These are phyloP conservation scores for Wallacemonas rigidus DNA, from an alignment of 208 protist species.

Conservation along the genomic window DNA sequence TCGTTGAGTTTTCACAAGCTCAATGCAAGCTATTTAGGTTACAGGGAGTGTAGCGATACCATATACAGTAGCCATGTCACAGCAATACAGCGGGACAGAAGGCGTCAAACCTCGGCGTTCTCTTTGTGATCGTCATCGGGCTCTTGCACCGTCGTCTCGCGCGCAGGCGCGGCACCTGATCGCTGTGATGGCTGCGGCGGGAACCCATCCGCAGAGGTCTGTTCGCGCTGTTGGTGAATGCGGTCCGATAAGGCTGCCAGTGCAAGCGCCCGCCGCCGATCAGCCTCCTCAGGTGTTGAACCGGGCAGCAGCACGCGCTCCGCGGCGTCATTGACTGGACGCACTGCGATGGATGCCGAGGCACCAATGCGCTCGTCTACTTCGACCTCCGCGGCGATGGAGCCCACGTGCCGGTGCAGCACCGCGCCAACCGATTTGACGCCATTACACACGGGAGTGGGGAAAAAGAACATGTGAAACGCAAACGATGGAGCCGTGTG, in stretches of 20 bases:
- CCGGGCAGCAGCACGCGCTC: constrained; percentile 52
- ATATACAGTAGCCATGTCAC: too few species aligned
- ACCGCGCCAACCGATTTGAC: constrained; percentile 16
- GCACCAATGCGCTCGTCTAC: background rate
- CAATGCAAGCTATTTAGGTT: too few species aligned
- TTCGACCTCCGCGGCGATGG: background rate
- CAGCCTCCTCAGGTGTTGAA: constrained; percentile 74
- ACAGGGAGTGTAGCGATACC: too few species aligned
- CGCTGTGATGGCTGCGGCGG: constrained; percentile 7
- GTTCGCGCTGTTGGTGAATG: constrained; percentile 44
- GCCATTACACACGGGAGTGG: constrained; percentile 9
- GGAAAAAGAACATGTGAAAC: constrained; percentile 35
- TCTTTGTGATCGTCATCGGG: constrained; percentile 16
- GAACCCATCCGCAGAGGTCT: background rate
- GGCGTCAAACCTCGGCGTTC: constrained; percentile 5
- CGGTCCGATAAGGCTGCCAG: constrained; percentile 57
- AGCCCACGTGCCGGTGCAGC: background rate
- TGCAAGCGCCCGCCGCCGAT: constrained; percentile 68
- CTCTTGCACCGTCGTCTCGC: background rate
- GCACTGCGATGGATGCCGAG: background rate
- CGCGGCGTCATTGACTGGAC: background rate
- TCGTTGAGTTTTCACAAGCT: too few species aligned
- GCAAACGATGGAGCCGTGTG: constrained; percentile 14
- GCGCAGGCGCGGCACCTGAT: background rate
- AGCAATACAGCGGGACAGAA: too few species aligned